Evolutionary conservation across 768 basidiomycete species (phyloP), one percentile per base, ranked within the genome.

Genomic region (Pulveroboletus sp.): DNA sequence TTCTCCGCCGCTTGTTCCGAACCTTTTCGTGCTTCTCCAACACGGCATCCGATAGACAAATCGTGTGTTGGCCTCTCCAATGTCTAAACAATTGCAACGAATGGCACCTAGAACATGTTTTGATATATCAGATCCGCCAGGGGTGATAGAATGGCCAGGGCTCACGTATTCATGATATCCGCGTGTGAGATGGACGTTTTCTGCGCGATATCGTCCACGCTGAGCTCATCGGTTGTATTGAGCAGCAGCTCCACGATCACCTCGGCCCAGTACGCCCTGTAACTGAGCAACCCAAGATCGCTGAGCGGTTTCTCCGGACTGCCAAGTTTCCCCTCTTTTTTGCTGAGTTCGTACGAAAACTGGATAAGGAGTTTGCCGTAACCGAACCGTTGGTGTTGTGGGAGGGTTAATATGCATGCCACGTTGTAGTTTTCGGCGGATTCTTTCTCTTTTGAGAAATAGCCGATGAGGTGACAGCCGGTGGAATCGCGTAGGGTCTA

Each of bases 381-480:
- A 6, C 94, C 94, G 64, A 90, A 86, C 29, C 95, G 87, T 68
- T 99, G 97, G 65, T 98, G 91, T 65, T 99, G 97, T 6, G 97
- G 97, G 35, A 99, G 79, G n/a, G 97, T 94, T 50, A 98, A 73
- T 69, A 99, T 97, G 77, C 97, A 99, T 0, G 97, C 97, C 46
- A 99, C 90, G 68, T 99, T 99, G 77, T 98, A 99, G 61, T 85
- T 91, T 60, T 99, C 97, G 23, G 97, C 88, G 3, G 84, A 94
- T 69, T 99, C 97, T 67, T 99, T 99, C 74, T 99, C 97, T 65
- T 98, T 98, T 24, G 94, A 97, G 70, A 99, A 99, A 72, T 97
- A 99, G 21, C 95, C 95, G 56, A 99, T 88, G 57, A 97, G 71
- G 66, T 99, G 97, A 67, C 90, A 93, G 27, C 97, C 97, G 19